phyloP scores from a whole-genome alignment of 2,329 filamentous ascomycete species.

The Aspergillus sp. region DNA sequence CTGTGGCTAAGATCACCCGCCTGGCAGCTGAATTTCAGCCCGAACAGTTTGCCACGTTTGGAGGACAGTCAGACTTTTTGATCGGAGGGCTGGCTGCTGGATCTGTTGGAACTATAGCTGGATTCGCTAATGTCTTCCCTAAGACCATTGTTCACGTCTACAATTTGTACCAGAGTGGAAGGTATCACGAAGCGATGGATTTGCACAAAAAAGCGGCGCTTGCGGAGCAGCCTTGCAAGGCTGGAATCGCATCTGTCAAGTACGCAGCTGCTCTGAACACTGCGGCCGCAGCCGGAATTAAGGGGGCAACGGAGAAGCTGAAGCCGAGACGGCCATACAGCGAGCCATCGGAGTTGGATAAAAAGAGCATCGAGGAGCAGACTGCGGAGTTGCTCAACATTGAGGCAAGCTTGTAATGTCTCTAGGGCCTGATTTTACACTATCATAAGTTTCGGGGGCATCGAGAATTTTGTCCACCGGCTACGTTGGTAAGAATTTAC shows the following conservation, averaged over 20 bases:
- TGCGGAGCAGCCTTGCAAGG: constrained; percentile 64
- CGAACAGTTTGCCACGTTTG: constrained; percentile 64
- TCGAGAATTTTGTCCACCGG: no score
- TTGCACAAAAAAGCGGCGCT: constrained; percentile 62
- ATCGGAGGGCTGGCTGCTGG: constrained; percentile 54
- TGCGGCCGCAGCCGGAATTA: constrained; percentile 58
- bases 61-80: constrained; percentile 71
- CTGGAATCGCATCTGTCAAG: constrained; percentile 66
- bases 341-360: constrained; percentile 40
- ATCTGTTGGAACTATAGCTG: constrained; percentile 55
- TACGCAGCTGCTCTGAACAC: constrained; percentile 63
- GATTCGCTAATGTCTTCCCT: constrained; percentile 58
- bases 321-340: constrained; percentile 62
- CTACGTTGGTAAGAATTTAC: no score
- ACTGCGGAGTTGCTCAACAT: constrained; percentile 28
- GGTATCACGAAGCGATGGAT: constrained; percentile 55
- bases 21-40: constrained; percentile 52
- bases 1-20: constrained; percentile 59
- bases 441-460: no score
- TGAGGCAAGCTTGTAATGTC: not conserved
- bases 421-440: not conserved
- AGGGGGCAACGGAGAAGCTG: constrained; percentile 57
- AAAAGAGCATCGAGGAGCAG: constrained; percentile 39
- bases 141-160: constrained; percentile 60
- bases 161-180: constrained; percentile 58